These are phyloP conservation scores for Neurospora sp. DNA, from an alignment of 495 filamentous ascomycete species.

Conservation along the genomic window DNA sequence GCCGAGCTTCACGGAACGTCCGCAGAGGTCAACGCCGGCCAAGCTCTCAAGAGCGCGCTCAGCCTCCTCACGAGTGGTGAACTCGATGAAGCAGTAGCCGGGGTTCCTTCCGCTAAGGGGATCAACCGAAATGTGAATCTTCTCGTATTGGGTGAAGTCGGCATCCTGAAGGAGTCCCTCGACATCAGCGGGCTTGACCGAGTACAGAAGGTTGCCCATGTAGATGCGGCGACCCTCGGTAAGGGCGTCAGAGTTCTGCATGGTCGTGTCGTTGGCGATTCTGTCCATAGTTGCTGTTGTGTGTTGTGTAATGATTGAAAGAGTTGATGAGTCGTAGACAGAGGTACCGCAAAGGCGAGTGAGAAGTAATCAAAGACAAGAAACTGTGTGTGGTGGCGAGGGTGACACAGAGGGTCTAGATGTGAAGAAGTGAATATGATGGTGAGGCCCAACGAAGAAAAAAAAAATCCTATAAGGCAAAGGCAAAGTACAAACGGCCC, in stretches of 20 bases:
- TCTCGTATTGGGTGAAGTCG: slow-evolving; percentile 36
- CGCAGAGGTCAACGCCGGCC: slow-evolving; percentile 41
- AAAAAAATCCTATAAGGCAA: background rate
- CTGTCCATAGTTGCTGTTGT: background rate
- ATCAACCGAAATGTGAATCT: slow-evolving; percentile 58
- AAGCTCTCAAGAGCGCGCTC: slow-evolving; percentile 45
- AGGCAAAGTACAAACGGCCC: background rate
- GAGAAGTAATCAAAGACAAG: background rate
- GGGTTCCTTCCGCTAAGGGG: slow-evolving; percentile 58
- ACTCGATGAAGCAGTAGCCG: slow-evolving; percentile 63
- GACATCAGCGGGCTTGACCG: slow-evolving; percentile 51
- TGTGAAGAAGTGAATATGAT: background rate
- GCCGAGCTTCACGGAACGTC: slow-evolving; percentile 50
- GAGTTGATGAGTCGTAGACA: background rate
- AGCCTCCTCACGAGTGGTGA: slow-evolving; percentile 44
- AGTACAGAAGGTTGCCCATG: slow-evolving; percentile 59
- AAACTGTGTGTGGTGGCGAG: background rate
- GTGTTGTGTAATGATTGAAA: background rate
- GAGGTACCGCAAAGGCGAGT: background rate
- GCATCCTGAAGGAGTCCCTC: slow-evolving; percentile 42
- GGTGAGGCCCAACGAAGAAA: background rate
- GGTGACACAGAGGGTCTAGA: background rate
- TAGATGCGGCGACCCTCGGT: slow-evolving; percentile 48
- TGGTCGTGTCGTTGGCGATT: background rate
- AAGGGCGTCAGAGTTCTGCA: slow-evolving; percentile 26